These are phyloP conservation scores for Lotus japonicus DNA, from an alignment of 306 rosid genomes.

Conservation along the genomic window DNA sequence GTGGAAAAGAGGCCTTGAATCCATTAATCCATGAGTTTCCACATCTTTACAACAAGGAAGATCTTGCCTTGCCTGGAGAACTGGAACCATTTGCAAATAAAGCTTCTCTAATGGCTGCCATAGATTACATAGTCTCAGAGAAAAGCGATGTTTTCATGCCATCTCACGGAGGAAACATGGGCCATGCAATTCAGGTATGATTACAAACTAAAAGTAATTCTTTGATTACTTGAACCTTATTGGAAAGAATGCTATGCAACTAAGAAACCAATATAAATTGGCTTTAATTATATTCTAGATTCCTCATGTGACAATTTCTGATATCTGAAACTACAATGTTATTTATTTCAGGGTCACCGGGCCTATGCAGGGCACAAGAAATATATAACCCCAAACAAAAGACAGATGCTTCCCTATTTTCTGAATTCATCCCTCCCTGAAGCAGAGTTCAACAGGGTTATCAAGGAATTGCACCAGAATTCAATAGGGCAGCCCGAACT, in stretches of 20 bases:
- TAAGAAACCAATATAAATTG: not conserved
- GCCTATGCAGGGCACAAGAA: conserved; percentile 95
- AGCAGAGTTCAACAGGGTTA: conserved; percentile 56
- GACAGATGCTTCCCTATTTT: conserved; percentile 86
- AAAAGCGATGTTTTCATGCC: conserved; percentile 96
- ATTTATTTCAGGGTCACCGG: conserved; percentile 69
- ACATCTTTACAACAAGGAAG: conserved; percentile 76
- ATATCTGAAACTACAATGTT: not conserved
- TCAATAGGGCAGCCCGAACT: conserved; percentile 91
- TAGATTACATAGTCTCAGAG: conserved; percentile 80
- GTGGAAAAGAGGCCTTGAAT: conserved; percentile 74
- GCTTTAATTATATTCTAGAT: too few relatives aligned
- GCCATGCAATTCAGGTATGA: conserved; percentile 88
- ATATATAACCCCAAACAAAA: conserved; percentile 89
- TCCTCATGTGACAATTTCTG: not conserved
- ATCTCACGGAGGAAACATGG: conserved; percentile 99
- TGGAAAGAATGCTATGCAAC: not conserved
- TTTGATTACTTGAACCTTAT: not conserved
- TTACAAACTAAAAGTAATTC: not conserved
- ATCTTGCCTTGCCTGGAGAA: conserved; percentile 75
- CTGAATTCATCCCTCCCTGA: conserved; percentile 65
- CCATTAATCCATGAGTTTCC: conserved; percentile 61
- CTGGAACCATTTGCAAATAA: conserved; percentile 65
- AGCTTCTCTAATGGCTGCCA: conserved; percentile 94
- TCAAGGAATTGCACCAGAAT: conserved; percentile 63